Conservation (phyloP, 2,329 filamentous ascomycete genomes). For the Ophiostoma novo-ulmi region DNA sequence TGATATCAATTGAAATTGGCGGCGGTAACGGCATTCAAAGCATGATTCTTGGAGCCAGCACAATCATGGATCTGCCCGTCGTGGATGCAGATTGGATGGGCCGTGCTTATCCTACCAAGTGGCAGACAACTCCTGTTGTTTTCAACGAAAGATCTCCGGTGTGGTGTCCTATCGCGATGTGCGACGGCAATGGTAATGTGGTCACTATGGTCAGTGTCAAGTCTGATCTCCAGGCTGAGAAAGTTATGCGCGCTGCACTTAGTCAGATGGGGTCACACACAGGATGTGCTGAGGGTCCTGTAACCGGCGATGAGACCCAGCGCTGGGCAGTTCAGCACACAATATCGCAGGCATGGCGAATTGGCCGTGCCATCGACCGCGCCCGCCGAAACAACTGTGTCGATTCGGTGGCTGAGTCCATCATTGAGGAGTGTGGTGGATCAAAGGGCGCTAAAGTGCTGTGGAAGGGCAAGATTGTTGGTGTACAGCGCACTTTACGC, state of each 20-base stretch:
- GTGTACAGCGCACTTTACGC: constrained; percentile 51
- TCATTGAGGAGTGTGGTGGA: constrained; percentile 43
- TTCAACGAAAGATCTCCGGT: constrained; percentile 44
- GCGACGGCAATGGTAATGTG: constrained; percentile 50
- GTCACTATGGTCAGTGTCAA: constrained; percentile 45
- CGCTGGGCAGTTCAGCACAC: constrained; percentile 50
- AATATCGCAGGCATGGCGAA: constrained; percentile 51
- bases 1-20: constrained; percentile 62
- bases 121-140: constrained; percentile 41
- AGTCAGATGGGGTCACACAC: constrained; percentile 52
- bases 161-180: constrained; percentile 33
- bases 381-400: background rate
- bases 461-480: constrained; percentile 61
- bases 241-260: constrained; percentile 47
- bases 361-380: constrained; percentile 42
- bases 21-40: constrained; percentile 59
- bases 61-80: constrained; percentile 47
- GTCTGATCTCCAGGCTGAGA: constrained; percentile 46
- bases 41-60: constrained; percentile 51
- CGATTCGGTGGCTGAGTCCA: background rate
- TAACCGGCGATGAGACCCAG: constrained; percentile 46
- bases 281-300: constrained; percentile 45
- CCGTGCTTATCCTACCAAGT: constrained; percentile 50
- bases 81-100: constrained; percentile 57
- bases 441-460: constrained; percentile 49